Conservation (phyloP, 2,329 filamentous ascomycete genomes). For the Monosporascus sp. region DNA sequence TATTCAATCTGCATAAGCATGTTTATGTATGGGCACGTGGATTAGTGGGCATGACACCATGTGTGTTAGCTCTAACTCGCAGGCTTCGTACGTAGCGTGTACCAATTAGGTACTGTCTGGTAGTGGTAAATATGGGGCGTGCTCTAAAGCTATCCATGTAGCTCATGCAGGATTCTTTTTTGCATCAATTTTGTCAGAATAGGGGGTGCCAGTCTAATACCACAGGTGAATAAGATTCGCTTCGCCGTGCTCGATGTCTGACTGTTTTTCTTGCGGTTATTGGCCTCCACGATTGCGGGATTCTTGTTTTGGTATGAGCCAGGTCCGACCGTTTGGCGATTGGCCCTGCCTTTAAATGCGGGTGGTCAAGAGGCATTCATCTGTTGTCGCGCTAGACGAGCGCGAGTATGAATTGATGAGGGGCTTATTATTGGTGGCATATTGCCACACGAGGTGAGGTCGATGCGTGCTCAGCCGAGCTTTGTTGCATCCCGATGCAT, state of each 20-base stretch:
- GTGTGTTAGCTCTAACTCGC: background rate
- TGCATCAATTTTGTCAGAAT: background rate
- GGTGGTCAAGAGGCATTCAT: constrained; percentile 14
- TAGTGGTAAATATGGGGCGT: no score
- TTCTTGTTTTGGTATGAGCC: constrained; percentile 17
- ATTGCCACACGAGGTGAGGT: background rate
- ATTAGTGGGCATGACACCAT: background rate
- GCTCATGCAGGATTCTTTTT: background rate
- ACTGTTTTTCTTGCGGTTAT: constrained; percentile 13
- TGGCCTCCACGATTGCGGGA: constrained; percentile 18
- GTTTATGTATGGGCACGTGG: no score
- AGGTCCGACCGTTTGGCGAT: constrained; percentile 11
- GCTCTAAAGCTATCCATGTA: background rate
- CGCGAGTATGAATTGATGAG: background rate
- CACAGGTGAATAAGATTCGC: background rate
- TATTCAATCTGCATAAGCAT: no score
- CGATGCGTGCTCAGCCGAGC: background rate
- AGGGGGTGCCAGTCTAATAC: background rate
- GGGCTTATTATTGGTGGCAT: background rate
- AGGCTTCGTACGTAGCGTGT: background rate
- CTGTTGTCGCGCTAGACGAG: constrained; percentile 13
- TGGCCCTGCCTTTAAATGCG: constrained; percentile 7
- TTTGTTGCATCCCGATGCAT: no score
- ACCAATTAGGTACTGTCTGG: no score
- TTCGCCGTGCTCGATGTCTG: background rate